These are phyloP conservation scores for Suhomyces choctaworum DNA, from an alignment of 1,139 yeast species.

Conservation along the genomic window DNA sequence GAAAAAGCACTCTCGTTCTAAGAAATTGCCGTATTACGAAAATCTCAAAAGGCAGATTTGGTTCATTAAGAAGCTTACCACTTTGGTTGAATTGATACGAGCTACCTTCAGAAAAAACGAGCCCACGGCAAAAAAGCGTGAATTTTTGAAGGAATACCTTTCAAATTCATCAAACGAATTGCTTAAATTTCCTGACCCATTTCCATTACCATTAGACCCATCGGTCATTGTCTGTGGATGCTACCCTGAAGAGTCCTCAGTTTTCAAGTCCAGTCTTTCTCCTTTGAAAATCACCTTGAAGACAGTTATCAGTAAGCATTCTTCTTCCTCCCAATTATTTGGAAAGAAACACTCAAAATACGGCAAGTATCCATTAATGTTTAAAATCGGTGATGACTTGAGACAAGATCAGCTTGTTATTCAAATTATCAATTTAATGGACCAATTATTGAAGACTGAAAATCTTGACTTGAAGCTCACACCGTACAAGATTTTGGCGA, in stretches of 20 bases:
- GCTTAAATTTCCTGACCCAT: conserved; percentile 48
- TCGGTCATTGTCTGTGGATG: conserved; percentile 68
- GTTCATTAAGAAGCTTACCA: conserved; percentile 46
- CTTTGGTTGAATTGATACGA: conserved; percentile 42
- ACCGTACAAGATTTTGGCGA: conserved; percentile 88
- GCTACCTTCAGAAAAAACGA: conserved; percentile 45
- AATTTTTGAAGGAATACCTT: conserved; percentile 43
- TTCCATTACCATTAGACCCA: conserved; percentile 75
- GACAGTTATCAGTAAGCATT: conserved; percentile 40
- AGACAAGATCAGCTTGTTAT: conserved; percentile 95
- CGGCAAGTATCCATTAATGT: conserved; percentile 79
- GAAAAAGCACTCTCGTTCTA: conserved; percentile 30
- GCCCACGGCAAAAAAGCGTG: conserved; percentile 44
- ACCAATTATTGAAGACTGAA: conserved; percentile 81
- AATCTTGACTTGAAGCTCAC: conserved; percentile 84
- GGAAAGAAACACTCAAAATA: conserved; percentile 34
- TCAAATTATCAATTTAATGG: conserved; percentile 90
- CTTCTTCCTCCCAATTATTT: conserved; percentile 33
- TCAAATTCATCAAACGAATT: conserved; percentile 44
- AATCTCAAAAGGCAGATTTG: conserved; percentile 46
- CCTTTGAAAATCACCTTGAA: conserved; percentile 83
- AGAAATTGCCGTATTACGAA: conserved; percentile 38
- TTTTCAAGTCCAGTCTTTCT: conserved; percentile 85
- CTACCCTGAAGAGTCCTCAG: conserved; percentile 76
- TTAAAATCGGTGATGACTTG: conserved; percentile 93